Conservation (phyloP, 2,329 filamentous ascomycete genomes). For the Alternaria longipes region DNA sequence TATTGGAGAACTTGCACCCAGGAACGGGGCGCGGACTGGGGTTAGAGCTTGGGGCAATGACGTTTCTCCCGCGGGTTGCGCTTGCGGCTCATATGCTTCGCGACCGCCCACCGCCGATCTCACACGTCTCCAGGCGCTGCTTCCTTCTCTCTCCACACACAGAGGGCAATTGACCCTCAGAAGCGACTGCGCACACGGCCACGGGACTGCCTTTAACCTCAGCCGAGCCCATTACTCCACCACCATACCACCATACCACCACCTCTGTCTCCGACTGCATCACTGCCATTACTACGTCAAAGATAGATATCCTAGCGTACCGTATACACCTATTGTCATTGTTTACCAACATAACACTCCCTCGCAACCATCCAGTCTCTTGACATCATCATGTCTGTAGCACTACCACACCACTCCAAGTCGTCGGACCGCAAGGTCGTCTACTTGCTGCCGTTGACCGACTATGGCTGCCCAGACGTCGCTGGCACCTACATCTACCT, state of each 20-base stretch:
- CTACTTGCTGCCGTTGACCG: conserved; percentile 89
- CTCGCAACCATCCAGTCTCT: conserved; percentile 9
- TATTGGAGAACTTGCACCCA: conserved; percentile 18
- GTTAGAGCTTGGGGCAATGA: conserved; percentile 34
- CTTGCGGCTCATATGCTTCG: conserved; percentile 33
- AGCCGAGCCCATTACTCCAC: conserved; percentile 7
- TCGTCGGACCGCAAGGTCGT: conserved; percentile 57
- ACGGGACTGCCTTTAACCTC: conserved; percentile 18
- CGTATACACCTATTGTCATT: conserved; percentile 24
- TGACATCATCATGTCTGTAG: conserved; percentile 37
- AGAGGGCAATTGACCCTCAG: conserved; percentile 31
- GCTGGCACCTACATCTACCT: conserved; percentile 92
- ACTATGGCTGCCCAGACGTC: conserved; percentile 90
- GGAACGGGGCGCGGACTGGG: conserved; percentile 19
- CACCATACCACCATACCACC: conserved; percentile 6
- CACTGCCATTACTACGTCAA: conserved; percentile 13
- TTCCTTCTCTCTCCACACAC: conserved; percentile 23
- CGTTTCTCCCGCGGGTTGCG: conserved; percentile 28
- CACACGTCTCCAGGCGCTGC: conserved; percentile 27
- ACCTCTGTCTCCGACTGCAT: conserved; percentile 20
- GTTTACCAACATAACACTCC: conserved; percentile 28
- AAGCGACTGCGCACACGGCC: conserved; percentile 23
- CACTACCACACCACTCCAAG: conserved; percentile 20
- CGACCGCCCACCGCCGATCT: conserved; percentile 35
- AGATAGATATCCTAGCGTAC: conserved; percentile 11